Evolutionary conservation across 129 eudicot species (phyloP), one percentile per base, ranked within the genome.

Genomic region (Chrysanthemum makinoi): DNA sequence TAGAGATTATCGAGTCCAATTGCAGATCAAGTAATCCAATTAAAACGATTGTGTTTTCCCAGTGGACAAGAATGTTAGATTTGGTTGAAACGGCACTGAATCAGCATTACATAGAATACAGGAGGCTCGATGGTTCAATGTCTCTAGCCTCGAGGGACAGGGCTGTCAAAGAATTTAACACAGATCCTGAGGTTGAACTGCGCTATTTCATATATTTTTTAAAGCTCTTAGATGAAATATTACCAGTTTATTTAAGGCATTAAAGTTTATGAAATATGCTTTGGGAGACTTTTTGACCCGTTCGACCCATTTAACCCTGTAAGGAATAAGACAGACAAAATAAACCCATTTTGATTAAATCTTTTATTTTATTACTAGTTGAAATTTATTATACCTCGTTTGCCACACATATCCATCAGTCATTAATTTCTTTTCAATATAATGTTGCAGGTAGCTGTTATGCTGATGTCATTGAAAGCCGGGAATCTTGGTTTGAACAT

Each of bases 41-140:
- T 74, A 89, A 89, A 77, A 89, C 98, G 56, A 93, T 93, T 62
- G 80, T 93, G 66, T 93, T 93, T 69, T 89, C 96, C 33, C 98
- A 93, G 77, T 93, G 98, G 98, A 89, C 96, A 53, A 56, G 92
- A 75, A 89, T 93, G 96, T 72, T 93, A 81, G 90, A 93, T 75
- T 84, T 93, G 72, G 73, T 93, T 58, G 88, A 93, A 77, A 74
- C 66, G 75, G 74, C 96, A 18, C 75, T 93, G 62, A 77, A 80
- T 28, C 77, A 85, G 60, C 50, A 79, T 63, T 44, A 61, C 62
- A n/a, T 56, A 56, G 65, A 60, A 60, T 60, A 60, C 43, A 60
- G 65, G 65, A 89, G 98, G 75, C 98, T 89, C 76, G 98, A 92
- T 75, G 98, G 98, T n/a, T 85, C 95, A 20, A 92, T 92, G 98